Evolutionary conservation across 768 basidiomycete species (phyloP).

Genomic region (Austroboletus eburneus): DNA sequence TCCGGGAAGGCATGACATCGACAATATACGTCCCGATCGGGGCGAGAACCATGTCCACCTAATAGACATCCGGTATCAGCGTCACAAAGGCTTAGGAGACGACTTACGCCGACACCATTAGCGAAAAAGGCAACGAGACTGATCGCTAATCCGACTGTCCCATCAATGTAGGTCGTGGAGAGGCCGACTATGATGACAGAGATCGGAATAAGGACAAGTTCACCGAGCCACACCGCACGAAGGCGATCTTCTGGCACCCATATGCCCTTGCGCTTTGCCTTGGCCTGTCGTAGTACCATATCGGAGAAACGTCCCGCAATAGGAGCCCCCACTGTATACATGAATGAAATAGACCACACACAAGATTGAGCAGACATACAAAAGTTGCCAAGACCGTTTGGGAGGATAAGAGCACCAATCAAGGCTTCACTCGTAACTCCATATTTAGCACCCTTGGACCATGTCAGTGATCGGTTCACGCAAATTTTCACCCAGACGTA

Average conservation of each 20-base stretch:
- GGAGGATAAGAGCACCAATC: conserved; percentile 25
- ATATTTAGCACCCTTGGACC: conserved; percentile 44
- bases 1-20: conserved; percentile 56
- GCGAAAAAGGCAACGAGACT: conserved; percentile 56
- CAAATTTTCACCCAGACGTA: conserved; percentile 27
- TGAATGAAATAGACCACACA: not conserved
- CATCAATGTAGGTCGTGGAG: conserved; percentile 45
- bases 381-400: conserved; percentile 24
- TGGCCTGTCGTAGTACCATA: conserved; percentile 43
- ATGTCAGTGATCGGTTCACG: not conserved
- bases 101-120: conserved; percentile 62
- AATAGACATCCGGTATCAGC: not conserved
- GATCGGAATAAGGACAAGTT: conserved; percentile 47
- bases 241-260: conserved; percentile 73
- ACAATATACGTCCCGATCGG: conserved; percentile 55
- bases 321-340: conserved; percentile 50
- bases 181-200: conserved; percentile 49
- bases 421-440: conserved; percentile 19
- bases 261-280: conserved; percentile 44
- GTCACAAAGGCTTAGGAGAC: not conserved
- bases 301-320: conserved; percentile 60
- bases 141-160: conserved; percentile 45
- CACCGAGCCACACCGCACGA: conserved; percentile 46
- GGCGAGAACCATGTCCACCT: conserved; percentile 57
- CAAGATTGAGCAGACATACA: conserved; percentile 5